Base-by-base conservation (phyloP, 2,329 filamentous ascomycete genomes). In the Oidium heveae region DNA sequence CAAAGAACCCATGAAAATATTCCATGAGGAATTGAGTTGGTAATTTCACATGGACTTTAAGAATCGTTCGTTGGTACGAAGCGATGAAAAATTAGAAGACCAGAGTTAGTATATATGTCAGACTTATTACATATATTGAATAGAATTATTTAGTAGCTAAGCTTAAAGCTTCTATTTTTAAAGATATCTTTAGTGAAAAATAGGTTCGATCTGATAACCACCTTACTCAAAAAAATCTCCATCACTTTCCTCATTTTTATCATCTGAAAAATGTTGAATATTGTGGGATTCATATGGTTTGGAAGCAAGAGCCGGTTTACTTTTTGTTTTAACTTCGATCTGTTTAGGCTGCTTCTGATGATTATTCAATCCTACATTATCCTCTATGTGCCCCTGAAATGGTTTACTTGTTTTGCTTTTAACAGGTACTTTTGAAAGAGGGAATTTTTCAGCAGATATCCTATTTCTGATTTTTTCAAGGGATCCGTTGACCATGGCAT, bases 401-500 rank as follows among this genome's bases (percentile, higher is more conserved):
- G 16, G 60, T 61, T 36, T 60, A 59, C 58, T 60, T n/a, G 5
- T 33, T 18, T 54, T 57, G 55, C 46, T 57, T 61, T 50, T 49
- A 24, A 58, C 54, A 9, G 58, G 43, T 22, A 33, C 18, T 44
- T 56, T 62, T n/a, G 57, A 39, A 10, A 55, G 46, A 15, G 44
- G 54, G 15, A 46, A 55, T n/a, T 52, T 52, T n/a, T 41, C 52
- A 41, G 52, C 56, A 33, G 58, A 22, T 20, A 50, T 44, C 53
- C 59, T 60, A 57, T 65, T 59, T 56, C 64, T 57, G 47, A 65
- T 55, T 43, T 57, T 57, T 52, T 61, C 54, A 9, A 66, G 61
- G 12, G 62, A 63, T 7, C 78, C 78, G 39, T 77, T 69, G 54
- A 70, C 68, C 70, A 82, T 78, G 13, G 79, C 74, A 61, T 75